Percentiles rank a stretch among this genome's conserved stretches.
Evolutionary conservation across 1,284 basidiomycete genomes (phyloP).

Genomic region (Farysia itapuensis): DNA sequence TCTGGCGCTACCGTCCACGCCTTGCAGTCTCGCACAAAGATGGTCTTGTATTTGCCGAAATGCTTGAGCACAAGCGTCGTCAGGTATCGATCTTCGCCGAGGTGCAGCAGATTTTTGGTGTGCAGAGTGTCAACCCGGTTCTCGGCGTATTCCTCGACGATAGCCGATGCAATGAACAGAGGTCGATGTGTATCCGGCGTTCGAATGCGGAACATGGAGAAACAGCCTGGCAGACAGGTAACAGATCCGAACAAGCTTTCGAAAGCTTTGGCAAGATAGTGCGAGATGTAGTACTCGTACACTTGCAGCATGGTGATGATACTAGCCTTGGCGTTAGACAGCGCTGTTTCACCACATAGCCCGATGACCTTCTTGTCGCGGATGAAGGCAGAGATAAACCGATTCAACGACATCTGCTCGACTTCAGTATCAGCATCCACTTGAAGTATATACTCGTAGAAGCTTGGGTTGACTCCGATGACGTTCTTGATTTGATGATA

Average conservation of each 20-base stretch:
- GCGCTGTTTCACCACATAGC: slow-evolving; percentile 88
- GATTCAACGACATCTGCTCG: slow-evolving; percentile 79
- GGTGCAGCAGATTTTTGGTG: slow-evolving; percentile 81
- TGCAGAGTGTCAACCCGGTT: slow-evolving; percentile 95
- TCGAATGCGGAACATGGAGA: slow-evolving; percentile 59
- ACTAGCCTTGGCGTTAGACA: slow-evolving; percentile 87
- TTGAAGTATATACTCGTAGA: slow-evolving; percentile 96
- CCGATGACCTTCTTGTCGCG: slow-evolving; percentile 91
- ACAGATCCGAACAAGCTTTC: slow-evolving; percentile 95
- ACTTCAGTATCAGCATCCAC: slow-evolving; percentile 93
- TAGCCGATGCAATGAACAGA: slow-evolving; percentile 70
- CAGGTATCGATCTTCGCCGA: slow-evolving; percentile 97
- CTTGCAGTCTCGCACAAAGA: slow-evolving; percentile 89
- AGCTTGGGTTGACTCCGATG: slow-evolving; percentile 95
- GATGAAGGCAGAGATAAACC: slow-evolving; percentile 79
- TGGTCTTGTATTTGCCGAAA: slow-evolving; percentile 70
- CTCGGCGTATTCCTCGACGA: slow-evolving; percentile 91
- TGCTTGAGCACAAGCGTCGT: slow-evolving; percentile 88
- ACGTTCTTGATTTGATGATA: slow-evolving; percentile 99
- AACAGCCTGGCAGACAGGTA: slow-evolving; percentile 83
- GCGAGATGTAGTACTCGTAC: slow-evolving; percentile 60
- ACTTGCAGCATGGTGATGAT: slow-evolving; percentile 98
- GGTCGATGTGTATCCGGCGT: slow-evolving; percentile 59
- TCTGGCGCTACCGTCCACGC: slow-evolving; percentile 65
- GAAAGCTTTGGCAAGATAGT: slow-evolving; percentile 95